A percentile compares a stretch with the other conserved stretches of the same genome.
Evolutionary conservation across 2,329 filamentous ascomycete genomes (phyloP).

Genomic region (Epicoccum sorghinum): DNA sequence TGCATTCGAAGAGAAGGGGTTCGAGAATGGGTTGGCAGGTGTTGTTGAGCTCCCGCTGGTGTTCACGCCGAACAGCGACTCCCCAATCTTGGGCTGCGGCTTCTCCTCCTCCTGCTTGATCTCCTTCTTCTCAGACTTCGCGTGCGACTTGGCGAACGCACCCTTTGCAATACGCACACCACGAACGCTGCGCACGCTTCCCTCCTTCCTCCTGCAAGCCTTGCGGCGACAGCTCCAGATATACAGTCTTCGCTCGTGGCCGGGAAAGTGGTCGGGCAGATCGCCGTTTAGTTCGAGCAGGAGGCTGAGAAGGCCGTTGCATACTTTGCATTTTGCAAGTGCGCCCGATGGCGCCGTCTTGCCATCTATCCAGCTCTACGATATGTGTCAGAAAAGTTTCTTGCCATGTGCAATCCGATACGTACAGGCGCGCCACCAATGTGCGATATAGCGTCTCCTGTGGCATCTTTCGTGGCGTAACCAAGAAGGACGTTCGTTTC

Average conservation of each 20-base stretch:
- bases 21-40: constrained; percentile 48
- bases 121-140: constrained; percentile 28
- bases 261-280: constrained; percentile 82
- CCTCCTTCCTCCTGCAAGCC: constrained; percentile 79
- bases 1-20: constrained; percentile 64
- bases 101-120: constrained; percentile 39
- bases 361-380: constrained; percentile 79
- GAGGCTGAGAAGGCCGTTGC: constrained; percentile 81
- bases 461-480: constrained; percentile 80
- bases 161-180: constrained; percentile 64
- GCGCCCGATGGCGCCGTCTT: constrained; percentile 73
- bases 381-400: constrained; percentile 1
- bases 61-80: constrained; percentile 72
- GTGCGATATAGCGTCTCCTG: constrained; percentile 83
- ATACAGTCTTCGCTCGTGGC: constrained; percentile 86
- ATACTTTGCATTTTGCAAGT: constrained; percentile 84
- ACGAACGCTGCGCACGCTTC: constrained; percentile 78
- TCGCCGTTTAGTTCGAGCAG: constrained; percentile 92
- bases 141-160: constrained; percentile 26
- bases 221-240: constrained; percentile 81
- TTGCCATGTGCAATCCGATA: constrained; percentile 15
- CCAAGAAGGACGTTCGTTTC: constrained; percentile 90
- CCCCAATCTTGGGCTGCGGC: constrained; percentile 62
- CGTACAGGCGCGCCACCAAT: constrained; percentile 86
- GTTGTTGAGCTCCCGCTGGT: constrained; percentile 32